Base-by-base conservation (phyloP, 108 stramenopile species). In the Cyclotella sp. region DNA sequence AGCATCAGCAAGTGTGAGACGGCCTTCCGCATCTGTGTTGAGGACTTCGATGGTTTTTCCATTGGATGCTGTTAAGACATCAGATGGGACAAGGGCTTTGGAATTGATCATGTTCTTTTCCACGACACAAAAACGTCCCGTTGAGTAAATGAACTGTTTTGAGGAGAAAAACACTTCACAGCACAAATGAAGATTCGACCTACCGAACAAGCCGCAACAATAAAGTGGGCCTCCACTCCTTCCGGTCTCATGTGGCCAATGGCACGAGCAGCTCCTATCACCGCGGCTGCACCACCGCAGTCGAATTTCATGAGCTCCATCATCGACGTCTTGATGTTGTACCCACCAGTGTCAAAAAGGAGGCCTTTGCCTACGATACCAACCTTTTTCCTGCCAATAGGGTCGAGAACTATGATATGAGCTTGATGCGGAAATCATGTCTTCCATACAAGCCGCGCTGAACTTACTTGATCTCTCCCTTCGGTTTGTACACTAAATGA, bases 261-360 rank as follows among this genome's bases (percentile, higher is more conserved):
- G 28, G 94, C 87, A 24, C 88, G 85, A 11, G 98, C 98, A 24
- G 96, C 95, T 8, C 98, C 97, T 16, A 93, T 69, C 18, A 85
- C 86, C 22, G 91, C 93, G 12, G 90, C 92, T 44, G 87, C 78
- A 15, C 99, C 99, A 18, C 99, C 99, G 86, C 98, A 98, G 76
- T 99, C 99, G 68, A 99, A 97, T 83, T 99, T 99, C 99, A 99
- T 99, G 39, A 97, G 76, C 75, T 98, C 98, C 89, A 99, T 99
- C 97, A 97, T 97, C 13, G 84, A 75, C 6, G 95, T 95, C 86
- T 99, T 99, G 84, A 99, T 97, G 75, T 99, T 99, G 93, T 98
- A 98, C n/a, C 99, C 99, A 51, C 99, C 99, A 26, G 95, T 94
- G 79, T 99, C 99, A 77, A 99, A 99, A 7, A 98, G 87, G 0